Evolutionary conservation across 768 basidiomycete genomes (phyloP), one percentile per base, ranked within the genome.

Genomic region (Leccinum disarticulatum): DNA sequence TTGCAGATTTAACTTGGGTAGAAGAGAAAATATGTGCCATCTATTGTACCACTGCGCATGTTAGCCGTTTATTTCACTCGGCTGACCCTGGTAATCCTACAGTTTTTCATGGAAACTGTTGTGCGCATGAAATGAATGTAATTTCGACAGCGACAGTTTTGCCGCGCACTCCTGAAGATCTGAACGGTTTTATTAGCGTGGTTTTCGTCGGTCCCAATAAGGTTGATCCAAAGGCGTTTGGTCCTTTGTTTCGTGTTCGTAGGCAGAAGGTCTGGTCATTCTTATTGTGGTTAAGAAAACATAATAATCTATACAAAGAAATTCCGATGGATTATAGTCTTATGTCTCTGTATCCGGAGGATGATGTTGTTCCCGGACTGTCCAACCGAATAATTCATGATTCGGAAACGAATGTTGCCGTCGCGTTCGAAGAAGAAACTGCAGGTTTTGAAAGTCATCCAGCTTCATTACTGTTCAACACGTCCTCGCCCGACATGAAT

Each of bases 31-130:
- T 66, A 1, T 73, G 73, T 63, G 62, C 70, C 0, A 56, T 69
- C 4, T 70, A 73, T 56, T 50, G 64, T 15, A 66, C 52, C 2
- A 74, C 70, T 19, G 70, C 74, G 0, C 63, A 73, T 63, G 56
- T 75, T 1, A 68, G 66, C 15, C 51, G 64, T 2, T 19, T 76
- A 4, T 70, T 70, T 59, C 47, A 66, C 4, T 72, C 70, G 4
- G 64, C 60, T 3, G 62, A 74, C 58, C 53, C 66, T 6, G 27
- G 14, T 0, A 60, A 68, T 19, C 70, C 75, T 1, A 58, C 27
- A 11, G 61, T 74, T 0, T 67, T 75, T 43, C 67, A 73, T 65
- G 74, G 74, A 1, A 76, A 76, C 52, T 75, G 70, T 2, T 76
- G 74, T 64, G 67, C 74, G 7, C 72, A 75, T 64, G 65, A 74